Conservation (phyloP, 306 rosid species). For the Dalbergia cochinchinensis region DNA sequence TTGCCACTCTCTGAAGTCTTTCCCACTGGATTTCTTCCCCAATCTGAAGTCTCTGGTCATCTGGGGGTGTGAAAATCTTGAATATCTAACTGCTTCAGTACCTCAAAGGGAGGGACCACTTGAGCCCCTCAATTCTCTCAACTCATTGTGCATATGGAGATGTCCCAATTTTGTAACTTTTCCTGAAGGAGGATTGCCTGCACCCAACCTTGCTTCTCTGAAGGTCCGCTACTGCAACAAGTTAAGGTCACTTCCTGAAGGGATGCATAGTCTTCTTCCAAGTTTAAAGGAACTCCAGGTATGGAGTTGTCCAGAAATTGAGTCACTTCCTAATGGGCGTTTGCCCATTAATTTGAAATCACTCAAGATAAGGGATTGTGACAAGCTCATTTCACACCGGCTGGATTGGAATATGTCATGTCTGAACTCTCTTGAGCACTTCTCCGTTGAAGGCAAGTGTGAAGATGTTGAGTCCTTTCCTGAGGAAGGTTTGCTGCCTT, state of each 20-base stretch:
- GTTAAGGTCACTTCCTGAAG: not conserved
- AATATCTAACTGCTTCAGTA: not conserved
- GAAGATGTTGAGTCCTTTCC: conserved; percentile 41
- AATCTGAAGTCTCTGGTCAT: not conserved
- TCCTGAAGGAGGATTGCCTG: not conserved
- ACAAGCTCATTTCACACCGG: not conserved
- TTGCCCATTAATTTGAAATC: not conserved
- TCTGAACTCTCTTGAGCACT: conserved; percentile 31
- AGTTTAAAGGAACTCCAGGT: not conserved
- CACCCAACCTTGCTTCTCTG: not conserved
- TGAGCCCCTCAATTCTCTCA: not conserved
- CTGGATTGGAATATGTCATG: not conserved
- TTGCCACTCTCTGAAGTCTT: not conserved
- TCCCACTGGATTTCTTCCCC: not conserved
- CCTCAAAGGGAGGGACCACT: not conserved
- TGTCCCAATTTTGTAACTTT: not conserved
- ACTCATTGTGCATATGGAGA: not conserved
- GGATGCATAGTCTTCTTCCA: not conserved
- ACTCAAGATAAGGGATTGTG: not conserved
- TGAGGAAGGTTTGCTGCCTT: conserved; percentile 29
- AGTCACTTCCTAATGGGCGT: not conserved
- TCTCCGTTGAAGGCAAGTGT: conserved; percentile 30
- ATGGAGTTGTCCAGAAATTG: not conserved
- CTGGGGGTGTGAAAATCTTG: not conserved
- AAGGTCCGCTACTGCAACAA: not conserved